Conservation (phyloP, 768 basidiomycete species). For the Lentinula boryana region DNA sequence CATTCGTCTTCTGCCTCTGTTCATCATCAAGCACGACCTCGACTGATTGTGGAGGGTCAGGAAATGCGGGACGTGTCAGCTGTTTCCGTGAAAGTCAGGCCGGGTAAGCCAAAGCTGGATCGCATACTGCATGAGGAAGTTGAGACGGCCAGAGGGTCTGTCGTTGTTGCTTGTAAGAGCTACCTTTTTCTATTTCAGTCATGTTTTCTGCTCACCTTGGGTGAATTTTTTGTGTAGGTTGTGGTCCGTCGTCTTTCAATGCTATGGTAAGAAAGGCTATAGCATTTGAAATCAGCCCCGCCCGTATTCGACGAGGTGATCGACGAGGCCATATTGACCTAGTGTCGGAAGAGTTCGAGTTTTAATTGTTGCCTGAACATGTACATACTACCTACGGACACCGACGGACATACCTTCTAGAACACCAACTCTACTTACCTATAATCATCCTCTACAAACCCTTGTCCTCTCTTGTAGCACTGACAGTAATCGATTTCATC, state of each 20-base stretch:
- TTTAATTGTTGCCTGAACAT: constrained; percentile 21
- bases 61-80: constrained; percentile 56
- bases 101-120: constrained; percentile 62
- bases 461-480: no score
- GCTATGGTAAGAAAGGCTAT: constrained; percentile 63
- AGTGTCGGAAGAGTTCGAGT: constrained; percentile 65
- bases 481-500: no score
- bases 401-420: background rate
- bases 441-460: no score
- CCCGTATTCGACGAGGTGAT: constrained; percentile 46
- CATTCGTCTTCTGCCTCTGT: background rate
- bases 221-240: constrained; percentile 35
- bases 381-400: background rate
- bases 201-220: background rate
- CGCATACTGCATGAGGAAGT: constrained; percentile 63
- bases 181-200: background rate
- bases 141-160: constrained; percentile 41
- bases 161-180: constrained; percentile 66
- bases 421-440: no score
- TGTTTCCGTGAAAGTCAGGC: constrained; percentile 56
- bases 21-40: constrained; percentile 1
- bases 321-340: constrained; percentile 53
- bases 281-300: constrained; percentile 52
- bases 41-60: constrained; percentile 45
- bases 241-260: constrained; percentile 68